phyloP scores from a whole-genome alignment of 495 filamentous ascomycete species.

The Penicillium turbatum region DNA sequence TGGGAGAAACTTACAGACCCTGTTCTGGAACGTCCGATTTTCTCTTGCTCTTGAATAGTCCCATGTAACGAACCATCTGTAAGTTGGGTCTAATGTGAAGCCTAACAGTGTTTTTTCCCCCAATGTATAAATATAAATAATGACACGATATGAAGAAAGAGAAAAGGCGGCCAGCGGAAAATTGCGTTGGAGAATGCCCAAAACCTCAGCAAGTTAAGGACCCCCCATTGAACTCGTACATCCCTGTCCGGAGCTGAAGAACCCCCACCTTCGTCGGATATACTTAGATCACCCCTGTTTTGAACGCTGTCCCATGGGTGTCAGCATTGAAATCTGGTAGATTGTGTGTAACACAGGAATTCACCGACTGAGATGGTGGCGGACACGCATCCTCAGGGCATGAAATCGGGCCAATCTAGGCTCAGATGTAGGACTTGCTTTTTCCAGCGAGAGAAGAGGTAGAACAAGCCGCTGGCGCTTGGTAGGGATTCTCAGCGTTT shows the following conservation, averaged over 20 bases:
- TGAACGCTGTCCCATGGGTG: neutral
- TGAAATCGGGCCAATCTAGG: neutral
- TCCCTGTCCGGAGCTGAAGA: slow-evolving; percentile 1
- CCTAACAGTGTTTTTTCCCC: neutral
- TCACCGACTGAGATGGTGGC: neutral
- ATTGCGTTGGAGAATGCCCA: neutral
- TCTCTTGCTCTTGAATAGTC: neutral
- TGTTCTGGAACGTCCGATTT: neutral
- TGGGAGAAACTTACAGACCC: neutral
- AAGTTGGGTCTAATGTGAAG: neutral
- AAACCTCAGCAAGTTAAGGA: neutral
- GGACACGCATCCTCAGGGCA: neutral
- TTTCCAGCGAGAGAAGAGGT: neutral
- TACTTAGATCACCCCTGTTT: neutral
- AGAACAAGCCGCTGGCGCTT: neutral
- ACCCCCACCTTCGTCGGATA: neutral
- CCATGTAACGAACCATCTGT: neutral
- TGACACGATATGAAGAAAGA: neutral
- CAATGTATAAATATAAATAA: neutral
- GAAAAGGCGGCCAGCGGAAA: neutral
- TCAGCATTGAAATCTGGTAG: neutral
- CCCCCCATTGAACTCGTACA: neutral
- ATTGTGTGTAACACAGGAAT: neutral
- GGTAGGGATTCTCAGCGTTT: neutral
- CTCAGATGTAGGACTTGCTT: neutral